Percentiles rank a stretch among this genome's conserved stretches.
These are phyloP conservation scores for Macrolepiota albuminosa DNA, from an alignment of 768 basidiomycete genomes.

Conservation along the genomic window DNA sequence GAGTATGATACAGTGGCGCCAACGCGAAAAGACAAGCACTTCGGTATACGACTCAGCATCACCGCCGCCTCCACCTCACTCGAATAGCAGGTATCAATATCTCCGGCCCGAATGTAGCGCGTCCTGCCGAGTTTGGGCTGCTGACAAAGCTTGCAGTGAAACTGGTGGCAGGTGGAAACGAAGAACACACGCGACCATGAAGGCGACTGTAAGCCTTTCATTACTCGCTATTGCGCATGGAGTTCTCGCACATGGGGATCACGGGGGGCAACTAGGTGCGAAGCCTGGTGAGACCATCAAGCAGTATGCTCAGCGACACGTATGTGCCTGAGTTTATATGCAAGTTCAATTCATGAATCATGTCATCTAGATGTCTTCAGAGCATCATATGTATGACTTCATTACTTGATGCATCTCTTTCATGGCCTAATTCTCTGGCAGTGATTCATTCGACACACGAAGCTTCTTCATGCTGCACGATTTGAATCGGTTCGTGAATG, in stretches of 20 bases:
- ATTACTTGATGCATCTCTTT: not conserved
- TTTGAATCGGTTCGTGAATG: constrained; percentile 62
- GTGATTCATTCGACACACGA: constrained; percentile 75
- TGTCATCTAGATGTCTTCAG: constrained; percentile 69
- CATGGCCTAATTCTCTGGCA: constrained; percentile 24
- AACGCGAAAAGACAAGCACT: not conserved
- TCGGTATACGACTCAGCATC: too few species aligned
- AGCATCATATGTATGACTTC: constrained; percentile 73
- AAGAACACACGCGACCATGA: constrained; percentile 34
- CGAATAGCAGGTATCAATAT: too few species aligned
- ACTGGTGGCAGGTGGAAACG: not conserved
- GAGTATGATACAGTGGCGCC: not conserved
- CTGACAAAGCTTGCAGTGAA: constrained; percentile 9
- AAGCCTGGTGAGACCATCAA: constrained; percentile 56
- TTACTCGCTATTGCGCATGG: constrained; percentile 30
- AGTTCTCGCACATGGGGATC: constrained; percentile 53
- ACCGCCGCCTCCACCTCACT: too few species aligned
- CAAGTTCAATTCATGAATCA: constrained; percentile 13
- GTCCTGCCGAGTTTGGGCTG: not conserved
- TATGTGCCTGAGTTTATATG: constrained; percentile 39
- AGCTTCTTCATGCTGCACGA: constrained; percentile 98
- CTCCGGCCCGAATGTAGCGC: too few species aligned
- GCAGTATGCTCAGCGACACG: constrained; percentile 88
- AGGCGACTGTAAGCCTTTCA: constrained; percentile 38
- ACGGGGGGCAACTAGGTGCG: constrained; percentile 39